Percentiles rank a stretch among this genome's conserved stretches.
phyloP scores from a whole-genome alignment of 164 flowering plant species.

The Liquidambar formosana region DNA sequence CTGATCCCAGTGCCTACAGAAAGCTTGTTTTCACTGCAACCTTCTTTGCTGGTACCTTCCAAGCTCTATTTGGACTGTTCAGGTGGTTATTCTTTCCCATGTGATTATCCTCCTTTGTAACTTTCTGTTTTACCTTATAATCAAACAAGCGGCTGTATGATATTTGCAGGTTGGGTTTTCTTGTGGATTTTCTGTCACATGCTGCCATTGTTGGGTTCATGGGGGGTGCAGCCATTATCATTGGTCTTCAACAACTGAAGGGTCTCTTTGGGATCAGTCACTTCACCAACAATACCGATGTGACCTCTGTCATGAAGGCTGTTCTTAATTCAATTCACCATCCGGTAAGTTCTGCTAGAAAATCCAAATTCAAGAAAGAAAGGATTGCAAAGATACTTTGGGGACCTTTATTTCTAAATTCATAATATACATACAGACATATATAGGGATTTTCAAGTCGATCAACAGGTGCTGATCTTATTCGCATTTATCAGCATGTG shows the following conservation, averaged over 20 bases:
- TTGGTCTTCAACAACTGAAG: conserved; percentile 84
- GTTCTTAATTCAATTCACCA: conserved; percentile 49
- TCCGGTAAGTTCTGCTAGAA: conserved; percentile 36
- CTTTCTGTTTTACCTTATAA: not conserved
- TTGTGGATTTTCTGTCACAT: conserved; percentile 86
- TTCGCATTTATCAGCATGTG: too few species aligned
- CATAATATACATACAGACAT: too few species aligned
- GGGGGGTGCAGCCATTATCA: conserved; percentile 92
- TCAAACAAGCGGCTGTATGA: too few species aligned
- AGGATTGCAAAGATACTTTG: too few species aligned
- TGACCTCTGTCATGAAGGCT: conserved; percentile 59
- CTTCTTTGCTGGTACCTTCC: conserved; percentile 79
- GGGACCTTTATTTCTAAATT: too few species aligned
- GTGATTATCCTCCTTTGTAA: not conserved
- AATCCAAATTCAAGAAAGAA: too few species aligned
- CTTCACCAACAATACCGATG: conserved; percentile 76
- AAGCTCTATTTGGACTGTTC: conserved; percentile 67
- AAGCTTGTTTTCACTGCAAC: conserved; percentile 69
- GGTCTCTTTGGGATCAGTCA: conserved; percentile 69
- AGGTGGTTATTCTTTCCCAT: conserved; percentile 35
- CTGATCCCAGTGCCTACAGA: conserved; percentile 61
- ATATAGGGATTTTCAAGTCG: too few species aligned
- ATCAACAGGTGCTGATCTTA: too few species aligned
- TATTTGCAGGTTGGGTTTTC: conserved; percentile 69
- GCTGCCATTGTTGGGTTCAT: conserved; percentile 92